These are phyloP conservation scores for Corymbia citriodora DNA, from an alignment of 441 rosid genomes.

Conservation along the genomic window DNA sequence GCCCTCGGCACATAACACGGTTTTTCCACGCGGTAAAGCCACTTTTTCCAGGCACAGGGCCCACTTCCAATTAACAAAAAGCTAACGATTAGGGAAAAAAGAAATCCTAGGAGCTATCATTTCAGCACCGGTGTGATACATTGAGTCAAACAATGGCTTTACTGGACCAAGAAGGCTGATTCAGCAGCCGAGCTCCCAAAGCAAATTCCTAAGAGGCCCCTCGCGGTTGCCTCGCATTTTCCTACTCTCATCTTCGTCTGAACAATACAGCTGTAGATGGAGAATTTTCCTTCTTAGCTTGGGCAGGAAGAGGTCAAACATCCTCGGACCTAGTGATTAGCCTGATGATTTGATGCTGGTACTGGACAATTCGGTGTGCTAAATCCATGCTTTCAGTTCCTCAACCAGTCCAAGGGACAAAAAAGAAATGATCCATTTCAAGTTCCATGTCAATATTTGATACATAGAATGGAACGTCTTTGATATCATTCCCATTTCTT, in stretches of 20 bases:
- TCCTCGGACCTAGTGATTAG: neutral
- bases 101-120: neutral
- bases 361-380: neutral
- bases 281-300: neutral
- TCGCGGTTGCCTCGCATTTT: neutral
- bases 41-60: neutral
- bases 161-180: neutral
- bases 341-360: neutral
- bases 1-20: neutral
- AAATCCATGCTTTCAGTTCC: neutral
- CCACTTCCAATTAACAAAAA: neutral
- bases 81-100: neutral
- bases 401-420: neutral
- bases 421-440: neutral
- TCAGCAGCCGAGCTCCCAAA: neutral
- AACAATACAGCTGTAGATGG: neutral
- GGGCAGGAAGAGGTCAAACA: neutral
- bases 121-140: neutral
- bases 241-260: neutral
- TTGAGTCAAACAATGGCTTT: neutral
- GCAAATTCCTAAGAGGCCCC: neutral
- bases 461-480: neutral
- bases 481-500: neutral
- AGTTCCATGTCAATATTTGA: neutral
- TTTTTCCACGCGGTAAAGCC: neutral